These are phyloP conservation scores for Coemansia sp. DNA, from an alignment of 192 early-diverging fungal species.

Conservation along the genomic window DNA sequence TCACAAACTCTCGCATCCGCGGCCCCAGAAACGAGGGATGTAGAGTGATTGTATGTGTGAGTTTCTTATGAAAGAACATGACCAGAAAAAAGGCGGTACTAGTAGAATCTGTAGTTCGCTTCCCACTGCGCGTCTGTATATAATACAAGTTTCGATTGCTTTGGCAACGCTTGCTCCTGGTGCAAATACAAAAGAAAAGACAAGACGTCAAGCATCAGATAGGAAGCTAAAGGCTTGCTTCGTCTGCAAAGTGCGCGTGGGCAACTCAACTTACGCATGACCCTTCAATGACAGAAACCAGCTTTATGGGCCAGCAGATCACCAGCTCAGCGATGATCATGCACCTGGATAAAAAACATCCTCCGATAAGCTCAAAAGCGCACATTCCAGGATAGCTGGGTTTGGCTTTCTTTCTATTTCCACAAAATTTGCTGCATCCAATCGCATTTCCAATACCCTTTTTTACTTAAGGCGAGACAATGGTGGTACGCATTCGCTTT, in stretches of 20 bases:
- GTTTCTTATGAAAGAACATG: slow-evolving; percentile 67
- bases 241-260: neutral
- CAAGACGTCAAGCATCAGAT: slow-evolving; percentile 4
- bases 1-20: slow-evolving; percentile 72
- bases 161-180: neutral
- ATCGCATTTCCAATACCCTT: neutral
- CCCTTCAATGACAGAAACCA: neutral
- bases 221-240: neutral
- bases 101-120: neutral
- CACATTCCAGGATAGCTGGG: too few relatives aligned
- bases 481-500: slow-evolving; percentile 84
- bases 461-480: slow-evolving; percentile 31
- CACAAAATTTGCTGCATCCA: neutral
- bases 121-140: neutral
- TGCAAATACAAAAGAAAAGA: slow-evolving; percentile 4
- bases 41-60: slow-evolving; percentile 90
- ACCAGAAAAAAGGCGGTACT: neutral
- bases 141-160: neutral
- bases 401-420: neutral
- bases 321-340: neutral
- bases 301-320: slow-evolving; percentile 1
- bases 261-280: neutral
- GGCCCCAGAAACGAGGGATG: slow-evolving; percentile 92
- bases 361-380: neutral
- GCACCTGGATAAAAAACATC: neutral